Evolutionary conservation across 192 early-diverging fungal species (phyloP), one percentile per base, ranked within the genome.

Genomic region (Mortierella hygrophila): DNA sequence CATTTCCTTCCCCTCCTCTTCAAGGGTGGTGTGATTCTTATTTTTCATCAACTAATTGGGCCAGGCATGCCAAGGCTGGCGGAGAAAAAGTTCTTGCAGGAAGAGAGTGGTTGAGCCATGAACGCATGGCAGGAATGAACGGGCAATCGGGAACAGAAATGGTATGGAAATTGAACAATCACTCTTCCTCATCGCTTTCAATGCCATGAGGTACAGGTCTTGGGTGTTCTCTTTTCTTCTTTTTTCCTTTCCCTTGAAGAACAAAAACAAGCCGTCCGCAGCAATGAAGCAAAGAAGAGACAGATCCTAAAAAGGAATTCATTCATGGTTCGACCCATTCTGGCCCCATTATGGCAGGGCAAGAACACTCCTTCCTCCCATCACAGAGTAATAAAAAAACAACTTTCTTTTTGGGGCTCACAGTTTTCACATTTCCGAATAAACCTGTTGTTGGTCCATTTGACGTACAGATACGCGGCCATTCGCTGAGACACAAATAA

Each of bases 321-420:
- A 65, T 65, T 65, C 60, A 23, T 13, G 1, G 10, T 35, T 65
- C 60, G 29, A 4, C 11, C 60, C 10, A 65, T 65, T 65, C 60
- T 10, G 60, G 11, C n/a, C 60, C 60, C 60, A 65, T 32, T 65
- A 32, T 65, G 60, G 60, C 60, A 65, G 60, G 60, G 60, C 60
- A 65, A 65, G 26, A 32, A 65, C 16, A 52, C 49, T 20, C 44
- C 44, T 46, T 11, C 11, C 52, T 2, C 47, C 4, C 47, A 55
- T 40, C 16, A 4, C 60, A 65, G 29, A 15, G n/a, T 46, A 46
- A 15, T 65, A 29, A 60, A 23, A 21, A 60, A 60, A 60, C 55
- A 9, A 18, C 16, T 60, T 26, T 60, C 29, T 26, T 65, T 3
- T 32, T n/a, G n/a, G 60, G 29, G 60, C 60, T 65, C 60, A 65